Conservation (phyloP, 495 filamentous ascomycete species). For the Penicillium turbatum region DNA sequence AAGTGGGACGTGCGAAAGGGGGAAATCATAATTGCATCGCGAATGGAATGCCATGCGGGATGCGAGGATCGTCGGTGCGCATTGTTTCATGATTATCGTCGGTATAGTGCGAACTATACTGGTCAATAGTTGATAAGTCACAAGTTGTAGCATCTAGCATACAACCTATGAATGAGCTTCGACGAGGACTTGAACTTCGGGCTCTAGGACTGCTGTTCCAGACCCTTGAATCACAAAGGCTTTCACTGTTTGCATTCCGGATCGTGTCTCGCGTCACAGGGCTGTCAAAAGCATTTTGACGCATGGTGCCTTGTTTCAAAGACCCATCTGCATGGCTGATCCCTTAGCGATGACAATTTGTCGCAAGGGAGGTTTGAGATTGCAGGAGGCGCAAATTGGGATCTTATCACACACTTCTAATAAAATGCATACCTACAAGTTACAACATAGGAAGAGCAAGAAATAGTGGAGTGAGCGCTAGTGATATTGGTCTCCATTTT, state of each 20-base stretch:
- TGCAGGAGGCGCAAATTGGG: not conserved
- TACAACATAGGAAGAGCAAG: too few species aligned
- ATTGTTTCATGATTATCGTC: not conserved
- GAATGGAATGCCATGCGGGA: conserved; percentile 22
- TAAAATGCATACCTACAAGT: too few species aligned
- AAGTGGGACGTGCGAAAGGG: conserved; percentile 25
- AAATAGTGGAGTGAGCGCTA: conserved; percentile 1
- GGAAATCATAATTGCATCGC: conserved; percentile 1
- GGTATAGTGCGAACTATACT: not conserved
- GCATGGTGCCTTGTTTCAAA: conserved; percentile 1
- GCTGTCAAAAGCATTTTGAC: not conserved
- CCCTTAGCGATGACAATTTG: conserved; percentile 12
- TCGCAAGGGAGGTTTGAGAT: not conserved
- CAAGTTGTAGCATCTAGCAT: too few species aligned
- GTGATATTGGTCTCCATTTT: not conserved
- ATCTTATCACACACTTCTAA: too few species aligned
- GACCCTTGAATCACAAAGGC: not conserved
- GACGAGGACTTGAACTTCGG: not conserved
- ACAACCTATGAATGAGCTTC: too few species aligned
- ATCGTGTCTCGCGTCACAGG: conserved; percentile 2
- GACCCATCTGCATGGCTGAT: conserved; percentile 9
- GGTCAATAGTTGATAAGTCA: not conserved
- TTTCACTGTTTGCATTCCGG: conserved; percentile 3
- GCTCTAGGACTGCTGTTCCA: not conserved
- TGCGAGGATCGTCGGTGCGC: conserved; percentile 10